Base-by-base conservation (phyloP, 306 rosid species). In the Astragalus glycyphyllos region DNA sequence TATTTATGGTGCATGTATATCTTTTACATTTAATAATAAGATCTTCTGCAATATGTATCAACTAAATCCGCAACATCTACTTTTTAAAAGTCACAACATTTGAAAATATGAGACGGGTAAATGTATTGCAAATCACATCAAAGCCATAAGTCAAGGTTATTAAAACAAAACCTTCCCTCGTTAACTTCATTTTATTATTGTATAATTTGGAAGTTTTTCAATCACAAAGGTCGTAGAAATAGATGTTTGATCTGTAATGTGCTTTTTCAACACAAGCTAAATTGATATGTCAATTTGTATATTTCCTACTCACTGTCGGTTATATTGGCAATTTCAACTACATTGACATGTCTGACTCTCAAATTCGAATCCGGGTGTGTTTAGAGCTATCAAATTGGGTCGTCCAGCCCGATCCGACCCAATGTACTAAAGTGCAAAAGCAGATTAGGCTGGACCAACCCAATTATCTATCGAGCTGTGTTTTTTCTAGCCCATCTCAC, bases 201-300 rank as follows among this genome's bases (percentile, higher is more conserved):
- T 45, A 7, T 42, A 42, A 42, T 42, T 42, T 42, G 47, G 12
- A 42, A 42, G n/a, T 42, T 42, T 42, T 42, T 42, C n/a, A 42
- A 42, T 42, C 4, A 45, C 49, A n/a, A 66, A 11, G 34, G 32
- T 17, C 31, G 31, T 26, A 26, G 31, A 26, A 26, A 26, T 35
- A 11, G n/a, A 68, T 68, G 50, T 37, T 38, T 38, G 41, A 5
- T 40, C 45, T 8, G 3, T 26, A 26, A 26, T 26, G 31, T 26
- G 31, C 58, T 8, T 71, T 71, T 16, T 16, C 45, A 40, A 46
- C 59, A 46, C 34, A 45, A 32, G 68, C 68, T 46, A 46, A 71
- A 58, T 4, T 45, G 34, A 58, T 58, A 55, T 58, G 50, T 59
- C 61, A 72, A 48, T 48, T 35, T 60, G 61, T 65, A 72, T 26